Conservation (phyloP, 495 filamentous ascomycete genomes). For the Ramalina intermedia region DNA sequence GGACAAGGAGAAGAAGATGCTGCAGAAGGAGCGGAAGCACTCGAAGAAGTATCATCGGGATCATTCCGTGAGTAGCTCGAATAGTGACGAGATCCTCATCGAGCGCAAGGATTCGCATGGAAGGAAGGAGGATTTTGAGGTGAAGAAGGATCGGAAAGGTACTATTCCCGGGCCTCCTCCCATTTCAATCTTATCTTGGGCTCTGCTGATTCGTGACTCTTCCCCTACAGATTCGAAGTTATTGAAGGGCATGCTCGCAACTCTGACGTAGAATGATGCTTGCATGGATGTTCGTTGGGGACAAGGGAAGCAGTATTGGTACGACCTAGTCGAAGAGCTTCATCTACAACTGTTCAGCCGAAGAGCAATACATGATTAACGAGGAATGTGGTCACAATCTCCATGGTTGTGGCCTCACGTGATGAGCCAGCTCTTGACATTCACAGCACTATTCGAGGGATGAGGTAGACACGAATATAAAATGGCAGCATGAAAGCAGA, state of each 20-base stretch:
- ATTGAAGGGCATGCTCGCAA: slow-evolving; percentile 62
- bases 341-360: too few species aligned
- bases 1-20: slow-evolving; percentile 33
- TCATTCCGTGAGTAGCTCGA: slow-evolving; percentile 24
- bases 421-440: too few species aligned
- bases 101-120: slow-evolving; percentile 21
- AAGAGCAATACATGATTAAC: too few species aligned
- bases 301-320: too few species aligned
- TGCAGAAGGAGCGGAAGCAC: slow-evolving; percentile 27
- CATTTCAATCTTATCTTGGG: not conserved
- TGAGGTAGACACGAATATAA: too few species aligned
- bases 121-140: slow-evolving; percentile 39
- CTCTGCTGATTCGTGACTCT: slow-evolving; percentile 14
- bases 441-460: too few species aligned
- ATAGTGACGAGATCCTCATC: slow-evolving; percentile 39
- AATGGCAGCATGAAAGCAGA: too few species aligned
- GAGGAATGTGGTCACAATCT: too few species aligned
- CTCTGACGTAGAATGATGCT: slow-evolving; percentile 40
- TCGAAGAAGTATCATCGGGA: slow-evolving; percentile 27
- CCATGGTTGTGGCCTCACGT: too few species aligned
- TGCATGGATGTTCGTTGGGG: not conserved
- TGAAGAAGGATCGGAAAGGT: slow-evolving; percentile 80
- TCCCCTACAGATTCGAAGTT: slow-evolving; percentile 35
- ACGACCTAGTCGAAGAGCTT: too few species aligned
- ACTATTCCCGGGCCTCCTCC: slow-evolving; percentile 22